Evolutionary conservation across 495 filamentous ascomycete genomes (phyloP), one percentile per base, ranked within the genome.

Genomic region (Neurospora sp.): DNA sequence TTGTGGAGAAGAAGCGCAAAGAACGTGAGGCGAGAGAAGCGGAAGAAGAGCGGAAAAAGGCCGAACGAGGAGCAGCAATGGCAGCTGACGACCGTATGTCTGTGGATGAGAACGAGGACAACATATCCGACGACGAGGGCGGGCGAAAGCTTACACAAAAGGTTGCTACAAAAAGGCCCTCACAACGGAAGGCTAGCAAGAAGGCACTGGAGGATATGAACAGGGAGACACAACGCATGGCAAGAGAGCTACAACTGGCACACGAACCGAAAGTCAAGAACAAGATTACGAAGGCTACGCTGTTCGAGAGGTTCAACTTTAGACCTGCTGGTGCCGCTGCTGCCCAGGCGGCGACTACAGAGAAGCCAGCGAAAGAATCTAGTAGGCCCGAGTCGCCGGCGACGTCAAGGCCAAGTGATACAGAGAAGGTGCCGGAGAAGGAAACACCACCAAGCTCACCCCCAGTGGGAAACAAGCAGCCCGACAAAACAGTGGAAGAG

Each of bases 121-220:
- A 82, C 38, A 84, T 87, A 72, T 86, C 84, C 11, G 88, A 91
- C 74, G 87, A 87, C 42, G 85, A 83, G 10, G 88, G 85, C 39
- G 90, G 83, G 7, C 82, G 84, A 40, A 89, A 86, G 73, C 80
- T 93, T 39, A 88, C 88, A 1, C 90, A 93, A 73, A 84, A 90
- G 40, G 77, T 59, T 9, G 81, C 59, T 1, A 38, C 70, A 6
- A 70, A 89, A 17, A 89, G 90, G 8, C 92, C 93, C 6, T 84
- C 91, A 5, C 54, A 66, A 34, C 89, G 96, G 1, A 97, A 94
- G 77, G 96, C 96, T 5, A 93, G 94, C 83, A 98, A 96, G 84
- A 97, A 95, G 84, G 96, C 96, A 0, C 72, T 97, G n/a, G 92
- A 97, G 81, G 95, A 98, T 78, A 97, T 98, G 90, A 89, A 89